Evolutionary conservation across 2,329 filamentous ascomycete species (phyloP), one percentile per base, ranked within the genome.

Genomic region (Clarireedia paspali): DNA sequence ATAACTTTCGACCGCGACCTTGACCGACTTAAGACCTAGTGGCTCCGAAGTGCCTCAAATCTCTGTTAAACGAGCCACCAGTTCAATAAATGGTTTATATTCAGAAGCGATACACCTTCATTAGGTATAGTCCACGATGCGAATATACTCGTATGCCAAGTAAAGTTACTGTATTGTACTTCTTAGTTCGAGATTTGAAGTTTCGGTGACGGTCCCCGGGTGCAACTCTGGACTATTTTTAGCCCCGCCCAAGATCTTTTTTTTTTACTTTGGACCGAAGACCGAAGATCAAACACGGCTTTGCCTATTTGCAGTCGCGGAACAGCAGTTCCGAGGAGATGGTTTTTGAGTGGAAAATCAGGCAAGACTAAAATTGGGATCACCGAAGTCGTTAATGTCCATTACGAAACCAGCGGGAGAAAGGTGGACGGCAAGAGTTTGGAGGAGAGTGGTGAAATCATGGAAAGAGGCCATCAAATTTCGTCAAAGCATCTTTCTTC

Each of bases 31-130:
- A 17, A 15, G 23, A 24, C 17, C 24, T 47, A 47, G n/a, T 26
- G 40, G 39, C 26, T 53, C 40, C 38, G 40, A 53, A 53, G 50
- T 38, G 14, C 50, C 49, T 53, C 47, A 27, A 53, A 53, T 53
- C 40, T 53, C 50, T 53, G 40, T 34, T 53, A 53, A 47, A 42
- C 27, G 12, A 46, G 20, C 34, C 39, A 26, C 27, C 50, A 30
- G 36, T 27, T 36, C 47, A 42, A 53, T 20, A 53, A 47, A 53
- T 47, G 27, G 14, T 30, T 47, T 26, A 53, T 7, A 12, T 34
- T 53, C 20, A 17, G 36, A 26, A 20, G 24, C 17, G 34, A 38
- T 53, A 40, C 38, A 24, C 10, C 44, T 48, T n/a, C 9, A 47
- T 38, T 12, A 5, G 26, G 51, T 48, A 48, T 39, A 9, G 30